These are phyloP conservation scores for Nicotiana otophora DNA, from an alignment of 257 asterid species.

Conservation along the genomic window DNA sequence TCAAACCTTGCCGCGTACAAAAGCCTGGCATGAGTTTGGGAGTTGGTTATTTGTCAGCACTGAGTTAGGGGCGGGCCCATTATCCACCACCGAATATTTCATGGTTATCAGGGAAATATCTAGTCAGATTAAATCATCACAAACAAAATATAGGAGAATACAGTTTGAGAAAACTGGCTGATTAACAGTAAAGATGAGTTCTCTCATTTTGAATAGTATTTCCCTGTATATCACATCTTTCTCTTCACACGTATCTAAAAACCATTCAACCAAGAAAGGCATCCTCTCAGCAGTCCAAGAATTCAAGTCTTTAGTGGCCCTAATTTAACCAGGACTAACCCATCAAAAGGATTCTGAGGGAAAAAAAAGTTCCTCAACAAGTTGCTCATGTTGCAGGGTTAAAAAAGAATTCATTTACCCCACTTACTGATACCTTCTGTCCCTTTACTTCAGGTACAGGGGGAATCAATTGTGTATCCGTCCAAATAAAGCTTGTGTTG, in stretches of 20 bases:
- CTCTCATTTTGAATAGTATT: neutral
- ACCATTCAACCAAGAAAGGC: neutral
- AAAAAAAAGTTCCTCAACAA: neutral
- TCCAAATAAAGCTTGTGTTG: neutral
- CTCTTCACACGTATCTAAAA: neutral
- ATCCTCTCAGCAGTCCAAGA: neutral
- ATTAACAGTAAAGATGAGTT: neutral
- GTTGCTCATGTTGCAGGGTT: neutral
- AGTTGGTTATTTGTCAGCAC: neutral
- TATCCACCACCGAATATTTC: neutral
- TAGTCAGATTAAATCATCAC: neutral
- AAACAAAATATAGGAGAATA: neutral
- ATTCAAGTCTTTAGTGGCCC: neutral
- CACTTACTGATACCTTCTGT: neutral
- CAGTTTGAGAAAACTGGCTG: neutral
- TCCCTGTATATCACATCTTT: neutral
- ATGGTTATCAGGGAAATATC: neutral
- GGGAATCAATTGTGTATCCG: neutral
- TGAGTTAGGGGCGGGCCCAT: neutral
- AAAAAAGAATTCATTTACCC: neutral
- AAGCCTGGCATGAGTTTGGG: neutral
- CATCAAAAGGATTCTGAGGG: neutral
- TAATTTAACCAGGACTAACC: neutral
- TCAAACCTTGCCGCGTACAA: neutral
- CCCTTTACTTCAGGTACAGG: neutral